Evolutionary conservation across 2,329 filamentous ascomycete genomes (phyloP), one percentile per base, ranked within the genome.

Genomic region (Penicillium sp.): DNA sequence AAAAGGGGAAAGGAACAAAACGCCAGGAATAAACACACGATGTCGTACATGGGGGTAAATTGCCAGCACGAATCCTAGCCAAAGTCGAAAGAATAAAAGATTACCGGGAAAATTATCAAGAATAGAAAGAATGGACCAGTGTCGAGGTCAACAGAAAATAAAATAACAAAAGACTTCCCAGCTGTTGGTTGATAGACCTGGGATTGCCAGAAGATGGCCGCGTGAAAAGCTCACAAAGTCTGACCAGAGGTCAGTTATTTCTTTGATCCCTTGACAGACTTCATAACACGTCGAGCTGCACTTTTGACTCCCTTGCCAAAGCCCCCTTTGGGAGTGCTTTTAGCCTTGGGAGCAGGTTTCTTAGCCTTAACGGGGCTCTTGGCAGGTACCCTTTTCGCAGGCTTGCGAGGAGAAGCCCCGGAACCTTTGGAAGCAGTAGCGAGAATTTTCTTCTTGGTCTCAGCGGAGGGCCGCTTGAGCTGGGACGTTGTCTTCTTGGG

Each of bases 371-470:
- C 48, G 4, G 55, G 52, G n/a, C 49, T 54, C 42, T 56, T 56
- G n/a, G 31, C 28, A 0, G 48, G 46, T 6, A 42, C 24, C 32
- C 57, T 56, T 22, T 29, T 50, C 8, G 41, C 43, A 38, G 55
- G 15, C 17, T 58, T 56, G 31, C 42, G 49, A 38, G 51, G 47
- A 40, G 49, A 43, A 28, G n/a, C 13, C 3, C 37, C 48, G 15
- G 56, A 49, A 37, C 61, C 62, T 31, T 60, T 61, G 12, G 58
- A 57, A 33, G 58, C 59, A 43, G 57, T 54, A 39, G 55, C 57
- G 12, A 61, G 52, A 15, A 65, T 62, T 38, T 62, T 61, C 29
- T 59, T 60, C 52, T 66, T 66, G 28, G 63, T 62, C 42, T 60
- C 60, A 15, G 57, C 54, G 7, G 63, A 65, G 19, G 61, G 62